A percentile compares a stretch with the other conserved stretches of the same genome.
phyloP scores from a whole-genome alignment of 2,329 filamentous ascomycete species.

The Phymatotrichopsis omnivora region DNA sequence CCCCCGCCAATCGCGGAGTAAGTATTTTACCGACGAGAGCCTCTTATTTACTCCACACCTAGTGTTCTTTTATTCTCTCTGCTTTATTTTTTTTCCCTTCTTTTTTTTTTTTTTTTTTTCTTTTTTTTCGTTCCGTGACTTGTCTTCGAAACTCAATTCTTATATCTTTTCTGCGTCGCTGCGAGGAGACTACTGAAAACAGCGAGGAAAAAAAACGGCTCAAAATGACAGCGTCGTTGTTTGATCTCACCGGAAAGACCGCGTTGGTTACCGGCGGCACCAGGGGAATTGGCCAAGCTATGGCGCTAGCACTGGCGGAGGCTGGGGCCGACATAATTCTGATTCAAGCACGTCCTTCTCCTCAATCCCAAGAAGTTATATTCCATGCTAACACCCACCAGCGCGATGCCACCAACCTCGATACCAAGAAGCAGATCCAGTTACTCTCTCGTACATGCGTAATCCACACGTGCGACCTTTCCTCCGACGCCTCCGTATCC shows the following conservation, averaged over 20 bases:
- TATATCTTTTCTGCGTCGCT: too few relatives aligned
- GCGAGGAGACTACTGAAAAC: too few relatives aligned
- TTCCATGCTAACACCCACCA: constrained; percentile 26
- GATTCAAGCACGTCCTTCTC: constrained; percentile 33
- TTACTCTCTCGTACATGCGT: constrained; percentile 54
- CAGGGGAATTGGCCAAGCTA: constrained; percentile 36
- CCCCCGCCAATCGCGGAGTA: too few relatives aligned
- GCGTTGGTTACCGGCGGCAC: constrained; percentile 36
- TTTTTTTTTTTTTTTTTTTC: too few relatives aligned
- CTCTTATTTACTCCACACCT: too few relatives aligned
- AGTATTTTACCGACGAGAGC: too few relatives aligned
- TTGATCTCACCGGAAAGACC: constrained; percentile 36
- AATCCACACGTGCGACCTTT: constrained; percentile 62
- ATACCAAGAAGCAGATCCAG: constrained; percentile 53
- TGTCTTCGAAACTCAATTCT: too few relatives aligned
- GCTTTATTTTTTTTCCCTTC: too few relatives aligned
- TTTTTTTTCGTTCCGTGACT: too few relatives aligned
- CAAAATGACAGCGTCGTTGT: constrained; percentile 28
- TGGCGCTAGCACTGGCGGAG: constrained; percentile 36
- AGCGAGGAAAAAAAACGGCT: too few relatives aligned
- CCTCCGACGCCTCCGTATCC: constrained; percentile 50
- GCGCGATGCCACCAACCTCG: constrained; percentile 39
- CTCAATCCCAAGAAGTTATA: constrained; percentile 20
- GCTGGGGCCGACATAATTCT: constrained; percentile 37
- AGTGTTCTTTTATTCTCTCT: too few relatives aligned